A percentile compares a stretch with the other conserved stretches of the same genome.
Conservation (phyloP, 2,329 filamentous ascomycete genomes). For the Albophoma yamanashiensis region DNA sequence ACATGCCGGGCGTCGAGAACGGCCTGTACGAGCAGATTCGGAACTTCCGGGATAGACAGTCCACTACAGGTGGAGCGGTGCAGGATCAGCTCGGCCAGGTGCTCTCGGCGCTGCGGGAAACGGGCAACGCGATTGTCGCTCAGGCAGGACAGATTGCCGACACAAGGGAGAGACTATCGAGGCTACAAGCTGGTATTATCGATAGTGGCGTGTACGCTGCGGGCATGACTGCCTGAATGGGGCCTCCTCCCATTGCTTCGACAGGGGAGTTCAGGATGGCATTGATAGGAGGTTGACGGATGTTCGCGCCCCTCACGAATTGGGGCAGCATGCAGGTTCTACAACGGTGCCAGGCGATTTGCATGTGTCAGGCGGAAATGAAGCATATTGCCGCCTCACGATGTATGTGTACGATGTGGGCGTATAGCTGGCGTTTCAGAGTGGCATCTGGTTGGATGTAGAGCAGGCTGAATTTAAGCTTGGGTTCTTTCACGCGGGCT, state of each 20-base stretch:
- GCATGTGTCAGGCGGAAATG: background rate
- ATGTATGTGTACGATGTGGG: constrained; percentile 1
- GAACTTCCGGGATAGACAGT: constrained; percentile 21
- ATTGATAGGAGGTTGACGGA: background rate
- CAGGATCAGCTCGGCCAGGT: constrained; percentile 28
- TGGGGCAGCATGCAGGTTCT: background rate
- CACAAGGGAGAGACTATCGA: constrained; percentile 28
- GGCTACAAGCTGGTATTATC: constrained; percentile 29
- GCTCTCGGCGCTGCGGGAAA: constrained; percentile 25
- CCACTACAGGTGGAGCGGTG: constrained; percentile 14
- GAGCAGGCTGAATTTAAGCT: background rate
- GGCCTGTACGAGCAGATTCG: constrained; percentile 33
- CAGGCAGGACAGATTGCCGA: constrained; percentile 32
- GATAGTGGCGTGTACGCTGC: constrained; percentile 24
- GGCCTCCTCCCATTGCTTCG: background rate
- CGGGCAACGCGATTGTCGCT: constrained; percentile 27
- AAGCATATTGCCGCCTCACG: background rate
- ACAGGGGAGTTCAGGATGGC: too few species aligned
- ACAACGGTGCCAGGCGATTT: background rate
- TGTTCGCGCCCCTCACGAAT: background rate
- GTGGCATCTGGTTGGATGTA: background rate
- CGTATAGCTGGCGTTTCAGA: background rate
- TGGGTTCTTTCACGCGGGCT: background rate
- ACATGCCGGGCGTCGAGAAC: constrained; percentile 36
- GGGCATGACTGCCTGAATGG: constrained; percentile 18